Base-by-base conservation (phyloP, 73 alveolate species). In the Symbiodinium natans region DNA sequence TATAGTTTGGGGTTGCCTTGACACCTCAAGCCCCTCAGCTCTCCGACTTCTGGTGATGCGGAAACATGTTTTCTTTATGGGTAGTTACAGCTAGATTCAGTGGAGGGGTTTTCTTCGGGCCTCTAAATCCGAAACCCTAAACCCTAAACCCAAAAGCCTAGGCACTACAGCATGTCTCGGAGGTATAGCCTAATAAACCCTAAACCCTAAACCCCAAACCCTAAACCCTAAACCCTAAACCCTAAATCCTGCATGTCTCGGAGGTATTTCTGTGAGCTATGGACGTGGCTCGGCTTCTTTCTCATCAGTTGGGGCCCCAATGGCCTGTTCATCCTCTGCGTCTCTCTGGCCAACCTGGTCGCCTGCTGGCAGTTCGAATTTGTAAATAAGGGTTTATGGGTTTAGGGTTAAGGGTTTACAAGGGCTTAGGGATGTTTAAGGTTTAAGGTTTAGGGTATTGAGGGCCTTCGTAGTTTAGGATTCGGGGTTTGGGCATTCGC, bases 231-330 rank as follows among this genome's bases (percentile, higher is more conserved):
- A 46, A 2, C 59, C 59, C 6, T 46, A 1, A 46, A 46, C 59
- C 59, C 9, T 2, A 46, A 46, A 46, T 21, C 59, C 59, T 25
- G 8, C 2, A 63, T 15, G 86, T n/a, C 86, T 19, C 82, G 29
- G 5, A 36, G 43, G 43, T 34, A 36, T 31, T 75, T 75, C 33
- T 63, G 80, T 23, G 80, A 63, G 89, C 77, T 90, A 0, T 90
- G 97, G 97, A 71, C 97, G 40, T 90, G 97, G 97, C 88, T 90
- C 83, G 97, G 97, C n/a, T 90, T 90, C 40, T 90, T 90, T n/a
- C 88, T 90, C 17, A 21, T 90, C 56, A 90, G 97, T 40, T 87
- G 80, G 80, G 80, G 80, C 15, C 59, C 59, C 21, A 90, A 90
- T 31, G 97, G 97, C 56, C 97, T 90, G 31, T 90, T 90, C 77